Base-by-base conservation (phyloP, 2,329 filamentous ascomycete genomes). In the Diplodia seriata region DNA sequence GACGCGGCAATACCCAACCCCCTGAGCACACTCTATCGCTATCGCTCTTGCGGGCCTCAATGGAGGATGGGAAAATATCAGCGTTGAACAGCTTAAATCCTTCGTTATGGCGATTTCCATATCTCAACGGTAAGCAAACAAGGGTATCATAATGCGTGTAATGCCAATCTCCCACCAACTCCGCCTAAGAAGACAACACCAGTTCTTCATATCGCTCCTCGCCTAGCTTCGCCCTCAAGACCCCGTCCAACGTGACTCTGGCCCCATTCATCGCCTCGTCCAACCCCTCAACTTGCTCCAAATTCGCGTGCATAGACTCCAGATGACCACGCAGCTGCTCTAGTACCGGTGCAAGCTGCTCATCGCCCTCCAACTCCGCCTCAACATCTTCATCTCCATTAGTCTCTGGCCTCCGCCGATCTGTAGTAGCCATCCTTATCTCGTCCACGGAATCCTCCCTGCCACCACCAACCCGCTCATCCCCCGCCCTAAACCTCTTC, bases 281-380 rank as follows among this genome's bases (percentile, higher is more conserved):
- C 36, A 80, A 73, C 56, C 76, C 77, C 11, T 75, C 72, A 12
- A 81, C 73, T 68, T 80, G 77, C 67, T 69, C 72, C 71, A 75
- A 73, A 69, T 80, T 81, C 23, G 73, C 73, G 69, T 78, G 76
- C 75, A 81, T 77, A 40, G 72, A 77, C 63, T 78, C 76, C 4
- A 81, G 69, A 70, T 79, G 79, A 51, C 74, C 77, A 40, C 73
- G 73, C 57, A 81, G 74, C 70, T 79, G 78, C 67, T 74, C 74
- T 53, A 80, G 73, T 47, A 80, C 69, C 31, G 76, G 73, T 20
- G 69, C 74, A 12, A 81, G 70, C 53, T 78, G 72, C 51, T 71
- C 66, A 53, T 74, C 70, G 51, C 70, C 64, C 68, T 65, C 36
- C 74, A 70, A 26, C 66, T 66, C 68, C 70, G 68, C 47, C 31